Base-by-base conservation (phyloP, 805 yeast genomes). In the Scheffersomyces ergatensis region DNA sequence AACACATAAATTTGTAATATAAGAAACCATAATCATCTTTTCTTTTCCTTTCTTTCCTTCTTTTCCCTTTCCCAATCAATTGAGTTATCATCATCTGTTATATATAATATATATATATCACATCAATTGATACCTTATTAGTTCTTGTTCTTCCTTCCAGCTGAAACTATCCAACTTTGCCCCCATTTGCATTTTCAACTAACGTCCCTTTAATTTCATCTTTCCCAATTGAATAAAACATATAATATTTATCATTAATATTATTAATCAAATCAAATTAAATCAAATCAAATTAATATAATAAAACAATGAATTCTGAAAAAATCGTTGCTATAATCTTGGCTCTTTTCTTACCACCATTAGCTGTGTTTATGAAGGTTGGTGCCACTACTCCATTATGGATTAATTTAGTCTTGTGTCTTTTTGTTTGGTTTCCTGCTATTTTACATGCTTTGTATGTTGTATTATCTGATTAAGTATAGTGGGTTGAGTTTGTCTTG, bases 381-480 rank as follows among this genome's bases (percentile, higher is more conserved):
- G 93, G 92, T 46, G 72, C 78, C 50, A 79, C 85, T 49, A 67
- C 73, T 38, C 85, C 76, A 38, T 77, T 84, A 55, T 65, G 83
- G 62, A 74, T 85, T 58, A 84, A 83, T 72, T 57, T 82, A 50
- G 60, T 82, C 45, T 73, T 81, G 53, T 80, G 85, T 71, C 46
- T 70, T 51, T 82, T 77, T 60, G 63, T 72, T 49, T 81, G 82
- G 81, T 82, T 85, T 82, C 93, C 93, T 55, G 90, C 83, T 67
- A 83, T 84, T 65, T 64, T 85, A 50, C 88, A 84, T 58, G 92
- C 92, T 39, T 61, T 83, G 50, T 85, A 80, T 65, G 66, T 83
- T 56, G 87, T 79, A 27, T 54, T 68, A 44, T 58, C 52, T 43
- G 49, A 53, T 43, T 61, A 59, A 25, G 29, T 23, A 11, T 8